Evolutionary conservation across 768 basidiomycete species (phyloP).

Genomic region (Leucocoprinus leucothites): DNA sequence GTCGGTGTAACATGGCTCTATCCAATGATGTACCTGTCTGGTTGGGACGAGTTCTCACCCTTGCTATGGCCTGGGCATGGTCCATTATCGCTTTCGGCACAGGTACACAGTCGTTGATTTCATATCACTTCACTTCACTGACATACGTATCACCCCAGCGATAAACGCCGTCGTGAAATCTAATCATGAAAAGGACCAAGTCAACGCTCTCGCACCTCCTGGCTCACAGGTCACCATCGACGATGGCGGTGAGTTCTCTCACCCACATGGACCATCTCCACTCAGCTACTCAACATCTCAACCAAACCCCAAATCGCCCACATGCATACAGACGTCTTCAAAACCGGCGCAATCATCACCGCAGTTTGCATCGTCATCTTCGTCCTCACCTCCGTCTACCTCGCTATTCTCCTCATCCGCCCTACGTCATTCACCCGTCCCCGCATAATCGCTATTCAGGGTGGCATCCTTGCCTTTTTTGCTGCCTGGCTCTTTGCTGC

Average conservation of each 20-base stretch:
- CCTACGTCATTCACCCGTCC: constrained; percentile 13
- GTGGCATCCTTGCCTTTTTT: constrained; percentile 33
- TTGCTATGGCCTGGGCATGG: constrained; percentile 29
- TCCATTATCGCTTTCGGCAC: constrained; percentile 20
- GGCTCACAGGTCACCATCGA: constrained; percentile 17
- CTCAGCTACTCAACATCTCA: not conserved
- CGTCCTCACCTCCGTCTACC: constrained; percentile 13
- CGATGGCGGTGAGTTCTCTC: constrained; percentile 17
- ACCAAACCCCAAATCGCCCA: too few species aligned
- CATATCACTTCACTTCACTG: not conserved
- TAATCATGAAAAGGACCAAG: constrained; percentile 15
- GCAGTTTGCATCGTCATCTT: constrained; percentile 17
- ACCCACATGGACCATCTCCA: not conserved
- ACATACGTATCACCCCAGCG: constrained; percentile 10
- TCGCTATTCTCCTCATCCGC: constrained; percentile 14
- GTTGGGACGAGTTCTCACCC: constrained; percentile 20
- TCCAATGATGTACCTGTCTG: constrained; percentile 17
- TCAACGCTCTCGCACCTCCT: constrained; percentile 17
- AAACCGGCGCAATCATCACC: constrained; percentile 19
- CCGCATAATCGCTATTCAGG: constrained; percentile 28
- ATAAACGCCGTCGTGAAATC: constrained; percentile 24
- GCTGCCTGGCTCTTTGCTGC: constrained; percentile 42
- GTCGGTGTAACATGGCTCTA: not conserved
- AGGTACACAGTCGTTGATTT: constrained; percentile 12
- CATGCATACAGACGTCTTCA: constrained; percentile 17